Evolutionary conservation across 192 early-diverging fungal genomes (phyloP), one percentile per base, ranked within the genome.

Genomic region (Cladochytrium replicatum): DNA sequence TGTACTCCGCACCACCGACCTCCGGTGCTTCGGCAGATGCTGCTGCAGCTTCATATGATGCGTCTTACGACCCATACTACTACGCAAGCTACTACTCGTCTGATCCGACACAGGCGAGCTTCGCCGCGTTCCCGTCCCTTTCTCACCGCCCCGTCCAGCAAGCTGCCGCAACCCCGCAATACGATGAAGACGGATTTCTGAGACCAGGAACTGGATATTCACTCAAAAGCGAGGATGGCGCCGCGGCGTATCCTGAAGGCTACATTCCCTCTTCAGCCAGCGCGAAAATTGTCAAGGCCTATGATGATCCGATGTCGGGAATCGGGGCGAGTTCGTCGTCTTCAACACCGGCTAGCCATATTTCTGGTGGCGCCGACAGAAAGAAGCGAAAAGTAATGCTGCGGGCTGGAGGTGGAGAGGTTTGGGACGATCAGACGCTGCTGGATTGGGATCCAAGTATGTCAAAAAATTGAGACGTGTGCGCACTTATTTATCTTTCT

Each of bases 401-500:
- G 26, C 66, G 93, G 28, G 75, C 79, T 29, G 93, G 90, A 0
- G 94, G 88, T 42, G 94, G 94, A 15, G 81, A 92, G 58, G 75
- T 84, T 23, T 97, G 94, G 94, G 89, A 95, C 54, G 94, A 97
- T 51, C 48, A 71, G 15, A 81, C 88, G 4, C 60, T 97, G 32
- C 66, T 75, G 37, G 85, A 91, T 19, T 97, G 92, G 87, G 87
- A 90, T 45, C 58, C 71, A 8, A 84, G 81, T 80, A 77, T 7
- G 46, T n/a, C n/a, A n/a, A 40, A 38, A n/a, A 19, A 25, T 38
- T 30, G 39, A 8, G 1, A 7, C 2, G 15, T 48, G 7, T 19
- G 1, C 21, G 27, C 25, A 6, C 28, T 9, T 25, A 15, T 45
- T 25, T 2, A 17, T 22, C 51, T 3, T 23, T 25, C 42, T 39